Percentiles rank a stretch among this genome's conserved stretches.
Evolutionary conservation across 768 basidiomycete species (phyloP).

Genomic region (Calocybe gangraenosa): DNA sequence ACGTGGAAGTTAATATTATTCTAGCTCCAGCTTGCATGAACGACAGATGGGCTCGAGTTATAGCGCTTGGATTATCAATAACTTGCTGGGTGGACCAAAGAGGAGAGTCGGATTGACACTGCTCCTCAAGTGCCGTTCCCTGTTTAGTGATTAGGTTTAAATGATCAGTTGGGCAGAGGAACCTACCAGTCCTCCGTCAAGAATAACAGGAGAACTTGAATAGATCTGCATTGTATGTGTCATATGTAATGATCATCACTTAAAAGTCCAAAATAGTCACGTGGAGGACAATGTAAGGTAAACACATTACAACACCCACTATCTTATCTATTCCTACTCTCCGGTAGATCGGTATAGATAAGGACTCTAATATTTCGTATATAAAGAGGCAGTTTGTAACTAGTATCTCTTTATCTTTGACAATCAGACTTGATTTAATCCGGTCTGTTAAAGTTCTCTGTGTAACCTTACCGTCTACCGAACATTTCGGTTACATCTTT

Average conservation of each 20-base stretch:
- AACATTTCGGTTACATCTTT: too few relatives aligned
- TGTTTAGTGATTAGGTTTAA: conserved; percentile 22
- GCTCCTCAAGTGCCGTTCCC: conserved; percentile 61
- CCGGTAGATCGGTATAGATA: too few relatives aligned
- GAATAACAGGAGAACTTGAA: conserved; percentile 18
- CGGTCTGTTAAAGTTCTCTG: too few relatives aligned
- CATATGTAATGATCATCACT: too few relatives aligned
- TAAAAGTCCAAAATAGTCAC: neutral
- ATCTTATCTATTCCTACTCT: neutral
- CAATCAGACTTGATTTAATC: too few relatives aligned
- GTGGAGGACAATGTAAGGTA: neutral
- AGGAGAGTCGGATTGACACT: conserved; percentile 44
- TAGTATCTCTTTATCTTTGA: too few relatives aligned
- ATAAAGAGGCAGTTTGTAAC: too few relatives aligned
- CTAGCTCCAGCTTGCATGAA: conserved; percentile 65
- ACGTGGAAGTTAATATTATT: conserved; percentile 72
- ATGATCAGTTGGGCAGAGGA: neutral
- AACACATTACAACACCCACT: neutral
- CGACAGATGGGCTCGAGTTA: conserved; percentile 55
- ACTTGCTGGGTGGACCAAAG: conserved; percentile 73
- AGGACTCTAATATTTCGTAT: too few relatives aligned
- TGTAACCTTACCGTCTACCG: too few relatives aligned
- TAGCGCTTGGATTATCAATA: conserved; percentile 43
- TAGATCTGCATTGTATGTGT: conserved; percentile 5
- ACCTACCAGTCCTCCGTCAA: conserved; percentile 48